Percentiles rank a stretch among this genome's conserved stretches.
Evolutionary conservation across 208 protist genomes (phyloP).

Genomic region (Borovskyia barvae): DNA sequence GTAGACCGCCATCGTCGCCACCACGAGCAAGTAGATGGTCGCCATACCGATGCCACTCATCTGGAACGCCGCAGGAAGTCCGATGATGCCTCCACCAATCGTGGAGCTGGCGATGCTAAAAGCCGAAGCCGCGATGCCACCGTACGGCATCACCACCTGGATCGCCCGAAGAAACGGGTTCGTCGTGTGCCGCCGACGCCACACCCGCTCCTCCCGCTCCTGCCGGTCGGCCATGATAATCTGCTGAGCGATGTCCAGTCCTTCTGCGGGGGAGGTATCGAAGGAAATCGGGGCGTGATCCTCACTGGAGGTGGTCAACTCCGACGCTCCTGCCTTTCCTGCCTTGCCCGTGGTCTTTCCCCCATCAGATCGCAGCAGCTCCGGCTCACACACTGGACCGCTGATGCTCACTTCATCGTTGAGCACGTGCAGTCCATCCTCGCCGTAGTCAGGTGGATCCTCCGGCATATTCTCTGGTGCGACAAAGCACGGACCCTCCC

Average conservation of each 20-base stretch:
- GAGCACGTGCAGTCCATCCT: constrained; percentile 33
- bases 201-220: constrained; percentile 30
- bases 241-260: constrained; percentile 17
- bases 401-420: constrained; percentile 15
- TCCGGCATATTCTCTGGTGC: constrained; percentile 22
- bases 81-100: constrained; percentile 65
- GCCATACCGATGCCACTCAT: constrained; percentile 52
- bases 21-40: constrained; percentile 24
- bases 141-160: constrained; percentile 49
- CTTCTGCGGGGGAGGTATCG: too few species aligned
- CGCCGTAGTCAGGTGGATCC: constrained; percentile 37
- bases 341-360: neutral
- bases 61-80: constrained; percentile 49
- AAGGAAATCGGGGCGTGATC: neutral
- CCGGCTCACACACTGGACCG: too few species aligned
- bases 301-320: neutral
- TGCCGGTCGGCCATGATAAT: constrained; percentile 17
- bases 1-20: constrained; percentile 45
- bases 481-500: neutral
- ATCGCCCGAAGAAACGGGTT: constrained; percentile 31
- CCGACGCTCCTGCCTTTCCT: neutral
- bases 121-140: constrained; percentile 34
- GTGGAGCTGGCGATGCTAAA: constrained; percentile 70
- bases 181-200: constrained; percentile 39
- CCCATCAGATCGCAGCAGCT: neutral